These are phyloP conservation scores for Sporothrix variecibatus DNA, from an alignment of 2,329 filamentous ascomycete species.

Conservation along the genomic window DNA sequence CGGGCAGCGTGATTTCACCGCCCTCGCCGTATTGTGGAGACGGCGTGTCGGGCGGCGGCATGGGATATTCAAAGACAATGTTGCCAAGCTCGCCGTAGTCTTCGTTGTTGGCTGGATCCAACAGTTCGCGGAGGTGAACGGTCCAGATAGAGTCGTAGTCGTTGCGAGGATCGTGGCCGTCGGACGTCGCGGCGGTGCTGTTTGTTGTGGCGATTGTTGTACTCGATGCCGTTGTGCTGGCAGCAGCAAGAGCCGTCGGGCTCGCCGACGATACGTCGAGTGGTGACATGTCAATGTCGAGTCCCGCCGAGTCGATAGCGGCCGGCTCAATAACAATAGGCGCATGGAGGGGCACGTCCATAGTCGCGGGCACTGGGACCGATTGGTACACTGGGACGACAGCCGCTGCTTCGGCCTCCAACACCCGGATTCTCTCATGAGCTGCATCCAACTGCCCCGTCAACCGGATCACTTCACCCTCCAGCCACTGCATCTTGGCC, in stretches of 20 bases:
- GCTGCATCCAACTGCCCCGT: conserved; percentile 4
- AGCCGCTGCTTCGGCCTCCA: neutral
- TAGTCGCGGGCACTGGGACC: neutral
- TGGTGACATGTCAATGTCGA: too few relatives aligned
- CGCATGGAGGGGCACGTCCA: too few relatives aligned
- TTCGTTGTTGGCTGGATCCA: conserved; percentile 19
- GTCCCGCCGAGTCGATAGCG: too few relatives aligned
- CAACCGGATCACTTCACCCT: conserved; percentile 29
- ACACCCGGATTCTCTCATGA: neutral
- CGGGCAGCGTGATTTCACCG: neutral
- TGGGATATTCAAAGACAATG: conserved; percentile 20
- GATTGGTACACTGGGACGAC: neutral
- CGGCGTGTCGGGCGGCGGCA: neutral
- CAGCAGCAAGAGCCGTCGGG: too few relatives aligned
- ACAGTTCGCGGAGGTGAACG: conserved; percentile 9
- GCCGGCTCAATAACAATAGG: too few relatives aligned
- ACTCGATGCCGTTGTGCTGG: too few relatives aligned
- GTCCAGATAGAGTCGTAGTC: conserved; percentile 6
- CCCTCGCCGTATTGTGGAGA: neutral
- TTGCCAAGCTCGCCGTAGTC: conserved; percentile 20
- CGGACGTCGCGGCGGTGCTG: neutral
- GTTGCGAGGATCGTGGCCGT: neutral
- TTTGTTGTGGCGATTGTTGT: too few relatives aligned
- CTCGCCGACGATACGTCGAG: too few relatives aligned
- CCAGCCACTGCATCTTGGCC: conserved; percentile 30